A percentile compares a stretch with the other conserved stretches of the same genome.
These are phyloP conservation scores for Fraxinus anomala DNA, from an alignment of 257 asterid species.

Conservation along the genomic window DNA sequence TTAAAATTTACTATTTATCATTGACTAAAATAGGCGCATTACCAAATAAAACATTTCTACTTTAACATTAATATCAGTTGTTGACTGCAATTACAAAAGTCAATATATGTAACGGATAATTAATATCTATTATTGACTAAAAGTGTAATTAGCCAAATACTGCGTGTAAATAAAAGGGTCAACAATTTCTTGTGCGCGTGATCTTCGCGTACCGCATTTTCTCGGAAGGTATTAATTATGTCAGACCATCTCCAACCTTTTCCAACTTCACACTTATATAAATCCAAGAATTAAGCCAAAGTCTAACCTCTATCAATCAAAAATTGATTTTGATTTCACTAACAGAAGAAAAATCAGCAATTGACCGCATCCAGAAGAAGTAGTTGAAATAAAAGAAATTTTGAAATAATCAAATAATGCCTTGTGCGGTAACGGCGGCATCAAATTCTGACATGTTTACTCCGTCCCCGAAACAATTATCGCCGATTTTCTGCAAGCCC, in stretches of 20 bases:
- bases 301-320: not conserved
- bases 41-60: too few species aligned
- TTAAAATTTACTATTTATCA: too few species aligned
- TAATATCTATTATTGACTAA: not conserved
- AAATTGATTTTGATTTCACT: not conserved
- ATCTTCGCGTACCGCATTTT: not conserved
- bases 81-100: not conserved
- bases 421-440: constrained; percentile 48
- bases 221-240: not conserved
- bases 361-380: not conserved
- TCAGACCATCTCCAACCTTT: too few species aligned
- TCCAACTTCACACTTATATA: not conserved
- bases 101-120: not conserved
- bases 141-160: not conserved
- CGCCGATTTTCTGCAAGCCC: constrained; percentile 43
- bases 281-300: not conserved
- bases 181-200: not conserved
- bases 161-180: too few species aligned
- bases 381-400: not conserved
- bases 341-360: not conserved
- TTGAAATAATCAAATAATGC: constrained; percentile 24
- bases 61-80: not conserved
- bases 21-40: too few species aligned
- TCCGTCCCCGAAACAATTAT: constrained; percentile 37
- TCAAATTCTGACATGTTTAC: constrained; percentile 68